A percentile compares a stretch with the other conserved stretches of the same genome.
These are phyloP conservation scores for Zygosaccharomyces lentus DNA, from an alignment of 805 yeast genomes.

Conservation along the genomic window DNA sequence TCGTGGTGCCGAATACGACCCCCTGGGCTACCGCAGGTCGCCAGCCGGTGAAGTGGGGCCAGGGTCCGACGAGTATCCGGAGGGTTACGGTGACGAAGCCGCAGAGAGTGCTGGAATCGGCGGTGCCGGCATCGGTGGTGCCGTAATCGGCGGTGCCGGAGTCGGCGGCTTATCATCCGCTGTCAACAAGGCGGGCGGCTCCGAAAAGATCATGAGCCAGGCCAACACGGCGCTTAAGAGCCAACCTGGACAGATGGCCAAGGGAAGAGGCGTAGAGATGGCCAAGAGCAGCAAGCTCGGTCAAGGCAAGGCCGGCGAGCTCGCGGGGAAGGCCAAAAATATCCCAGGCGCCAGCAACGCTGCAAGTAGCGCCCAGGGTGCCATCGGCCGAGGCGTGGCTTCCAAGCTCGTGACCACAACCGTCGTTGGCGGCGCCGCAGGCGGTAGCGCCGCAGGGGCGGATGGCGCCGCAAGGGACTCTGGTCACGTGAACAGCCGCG, in stretches of 20 bases:
- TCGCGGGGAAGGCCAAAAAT: slow-evolving; percentile 1
- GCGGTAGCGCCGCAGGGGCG: not conserved
- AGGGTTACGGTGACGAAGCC: slow-evolving; percentile 1
- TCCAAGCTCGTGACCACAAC: not conserved
- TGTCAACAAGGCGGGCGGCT: not conserved
- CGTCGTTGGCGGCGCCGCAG: not conserved
- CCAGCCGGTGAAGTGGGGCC: slow-evolving; percentile 1
- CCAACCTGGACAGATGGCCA: not conserved
- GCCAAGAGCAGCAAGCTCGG: not conserved
- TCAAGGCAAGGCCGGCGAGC: not conserved
- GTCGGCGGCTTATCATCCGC: not conserved
- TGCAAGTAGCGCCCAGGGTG: not conserved
- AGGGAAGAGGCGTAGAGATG: not conserved
- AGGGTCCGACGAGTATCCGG: slow-evolving; percentile 1
- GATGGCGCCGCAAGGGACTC: not conserved
- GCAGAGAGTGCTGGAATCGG: not conserved
- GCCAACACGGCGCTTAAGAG: not conserved
- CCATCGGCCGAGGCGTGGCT: not conserved
- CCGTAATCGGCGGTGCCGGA: not conserved
- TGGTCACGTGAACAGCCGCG: not conserved
- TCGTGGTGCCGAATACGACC: not conserved
- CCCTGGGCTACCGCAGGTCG: not conserved
- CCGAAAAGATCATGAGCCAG: not conserved
- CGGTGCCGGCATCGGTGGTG: not conserved
- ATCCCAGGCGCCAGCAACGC: slow-evolving; percentile 4